These are phyloP conservation scores for Erodium texanum DNA, from an alignment of 441 rosid species.

Conservation along the genomic window DNA sequence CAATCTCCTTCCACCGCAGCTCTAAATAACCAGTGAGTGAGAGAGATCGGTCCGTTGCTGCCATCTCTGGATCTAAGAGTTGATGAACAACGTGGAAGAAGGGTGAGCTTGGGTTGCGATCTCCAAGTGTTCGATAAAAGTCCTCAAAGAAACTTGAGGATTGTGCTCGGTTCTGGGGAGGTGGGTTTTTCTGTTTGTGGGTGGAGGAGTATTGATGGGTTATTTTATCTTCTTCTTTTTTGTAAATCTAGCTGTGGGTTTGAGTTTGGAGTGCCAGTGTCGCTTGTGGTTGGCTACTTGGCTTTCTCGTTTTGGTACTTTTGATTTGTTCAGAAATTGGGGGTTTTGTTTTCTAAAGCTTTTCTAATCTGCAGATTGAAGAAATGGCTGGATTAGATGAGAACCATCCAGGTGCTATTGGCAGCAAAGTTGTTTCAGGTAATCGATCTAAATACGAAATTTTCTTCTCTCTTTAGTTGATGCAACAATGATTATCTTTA, in stretches of 20 bases:
- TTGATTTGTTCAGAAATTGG: constrained; percentile 5
- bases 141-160: constrained; percentile 5
- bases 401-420: constrained; percentile 55
- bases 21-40: background rate
- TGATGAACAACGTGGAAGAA: background rate
- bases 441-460: constrained; percentile 3
- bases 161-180: background rate
- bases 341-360: constrained; percentile 16
- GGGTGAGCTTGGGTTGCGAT: background rate
- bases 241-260: background rate
- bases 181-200: background rate
- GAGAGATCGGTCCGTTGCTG: background rate
- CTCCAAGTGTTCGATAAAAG: background rate
- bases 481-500: background rate
- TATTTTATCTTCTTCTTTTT: background rate
- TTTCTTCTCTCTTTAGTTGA: background rate
- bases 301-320: constrained; percentile 13
- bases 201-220: background rate
- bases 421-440: constrained; percentile 43
- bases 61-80: background rate
- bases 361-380: constrained; percentile 21
- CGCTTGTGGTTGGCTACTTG: background rate
- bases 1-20: background rate
- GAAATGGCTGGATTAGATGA: constrained; percentile 62
- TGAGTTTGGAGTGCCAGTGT: background rate